Conservation (phyloP, 2,329 filamentous ascomycete genomes). For the Beauveria asiatica region DNA sequence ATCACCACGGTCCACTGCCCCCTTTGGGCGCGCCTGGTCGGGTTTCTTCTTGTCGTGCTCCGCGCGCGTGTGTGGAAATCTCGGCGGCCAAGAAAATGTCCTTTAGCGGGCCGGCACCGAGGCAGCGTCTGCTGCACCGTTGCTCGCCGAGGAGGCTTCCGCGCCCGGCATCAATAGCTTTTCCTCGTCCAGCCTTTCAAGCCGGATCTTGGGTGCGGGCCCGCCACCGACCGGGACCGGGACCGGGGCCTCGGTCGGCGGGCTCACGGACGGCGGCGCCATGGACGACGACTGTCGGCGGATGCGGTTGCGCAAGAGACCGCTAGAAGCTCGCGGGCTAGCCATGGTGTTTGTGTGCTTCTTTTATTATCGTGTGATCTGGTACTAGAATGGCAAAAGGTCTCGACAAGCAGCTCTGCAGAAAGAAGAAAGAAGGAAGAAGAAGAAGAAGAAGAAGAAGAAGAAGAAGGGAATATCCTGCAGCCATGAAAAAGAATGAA, state of each 20-base stretch:
- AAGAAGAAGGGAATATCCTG: too few relatives aligned
- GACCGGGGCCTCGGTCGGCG: conserved; percentile 5
- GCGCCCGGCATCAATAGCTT: neutral
- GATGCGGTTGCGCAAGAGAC: conserved; percentile 13
- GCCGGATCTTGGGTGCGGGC: neutral
- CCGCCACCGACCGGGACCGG: neutral
- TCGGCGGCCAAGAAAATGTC: too few relatives aligned
- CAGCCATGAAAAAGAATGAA: too few relatives aligned
- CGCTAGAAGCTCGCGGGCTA: conserved; percentile 12
- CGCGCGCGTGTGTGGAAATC: too few relatives aligned
- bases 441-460: too few relatives aligned
- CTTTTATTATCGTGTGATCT: too few relatives aligned
- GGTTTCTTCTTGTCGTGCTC: too few relatives aligned
- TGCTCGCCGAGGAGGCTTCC: neutral
- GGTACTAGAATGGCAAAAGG: too few relatives aligned
- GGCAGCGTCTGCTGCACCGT: neutral
- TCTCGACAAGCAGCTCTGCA: too few relatives aligned
- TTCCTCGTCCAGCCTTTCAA: conserved; percentile 9
- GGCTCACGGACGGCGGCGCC: conserved; percentile 1
- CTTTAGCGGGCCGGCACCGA: neutral
- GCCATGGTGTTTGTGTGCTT: neutral
- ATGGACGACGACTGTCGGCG: conserved; percentile 8
- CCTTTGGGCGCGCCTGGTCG: too few relatives aligned
- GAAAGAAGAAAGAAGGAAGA: too few relatives aligned
- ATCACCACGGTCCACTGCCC: too few relatives aligned